Evolutionary conservation across 2,329 filamentous ascomycete species (phyloP).

Genomic region (Coleophoma eucalyptorum): DNA sequence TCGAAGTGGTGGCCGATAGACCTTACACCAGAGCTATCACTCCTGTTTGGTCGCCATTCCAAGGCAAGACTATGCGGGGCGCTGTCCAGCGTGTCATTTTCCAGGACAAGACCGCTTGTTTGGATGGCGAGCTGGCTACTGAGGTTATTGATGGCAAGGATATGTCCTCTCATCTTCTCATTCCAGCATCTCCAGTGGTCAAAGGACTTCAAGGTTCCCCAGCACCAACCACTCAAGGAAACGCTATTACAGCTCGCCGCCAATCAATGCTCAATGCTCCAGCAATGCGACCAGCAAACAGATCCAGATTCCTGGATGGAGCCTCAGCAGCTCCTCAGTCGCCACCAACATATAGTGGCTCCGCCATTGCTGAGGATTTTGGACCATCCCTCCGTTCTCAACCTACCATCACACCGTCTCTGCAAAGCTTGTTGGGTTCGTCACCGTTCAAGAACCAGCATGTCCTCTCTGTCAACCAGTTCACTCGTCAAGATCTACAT

Average conservation of each 20-base stretch:
- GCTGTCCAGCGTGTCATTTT: slow-evolving; percentile 74
- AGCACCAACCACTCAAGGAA: slow-evolving; percentile 28
- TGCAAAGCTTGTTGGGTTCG: slow-evolving; percentile 70
- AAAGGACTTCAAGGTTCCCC: slow-evolving; percentile 37
- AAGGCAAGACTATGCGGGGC: slow-evolving; percentile 63
- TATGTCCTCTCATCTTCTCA: slow-evolving; percentile 64
- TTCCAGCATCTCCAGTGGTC: slow-evolving; percentile 52
- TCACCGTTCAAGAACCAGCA: slow-evolving; percentile 89
- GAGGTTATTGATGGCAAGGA: slow-evolving; percentile 62
- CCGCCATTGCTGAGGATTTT: slow-evolving; percentile 39
- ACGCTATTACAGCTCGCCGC: slow-evolving; percentile 21
- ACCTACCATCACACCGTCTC: slow-evolving; percentile 51
- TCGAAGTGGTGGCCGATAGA: slow-evolving; percentile 75
- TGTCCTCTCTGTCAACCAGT: slow-evolving; percentile 88
- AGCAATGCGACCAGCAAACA: slow-evolving; percentile 28
- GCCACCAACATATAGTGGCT: slow-evolving; percentile 19
- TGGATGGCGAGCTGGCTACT: slow-evolving; percentile 62
- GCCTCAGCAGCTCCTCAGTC: slow-evolving; percentile 26
- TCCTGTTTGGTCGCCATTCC: slow-evolving; percentile 66
- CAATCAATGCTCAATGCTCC: slow-evolving; percentile 28
- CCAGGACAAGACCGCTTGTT: slow-evolving; percentile 68
- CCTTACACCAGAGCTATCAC: slow-evolving; percentile 55
- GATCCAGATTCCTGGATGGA: slow-evolving; percentile 31
- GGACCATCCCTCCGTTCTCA: slow-evolving; percentile 42
- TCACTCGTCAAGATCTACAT: slow-evolving; percentile 83